These are phyloP conservation scores for Scenedesmus sp. DNA, from an alignment of 163 green algal genomes.

Conservation along the genomic window DNA sequence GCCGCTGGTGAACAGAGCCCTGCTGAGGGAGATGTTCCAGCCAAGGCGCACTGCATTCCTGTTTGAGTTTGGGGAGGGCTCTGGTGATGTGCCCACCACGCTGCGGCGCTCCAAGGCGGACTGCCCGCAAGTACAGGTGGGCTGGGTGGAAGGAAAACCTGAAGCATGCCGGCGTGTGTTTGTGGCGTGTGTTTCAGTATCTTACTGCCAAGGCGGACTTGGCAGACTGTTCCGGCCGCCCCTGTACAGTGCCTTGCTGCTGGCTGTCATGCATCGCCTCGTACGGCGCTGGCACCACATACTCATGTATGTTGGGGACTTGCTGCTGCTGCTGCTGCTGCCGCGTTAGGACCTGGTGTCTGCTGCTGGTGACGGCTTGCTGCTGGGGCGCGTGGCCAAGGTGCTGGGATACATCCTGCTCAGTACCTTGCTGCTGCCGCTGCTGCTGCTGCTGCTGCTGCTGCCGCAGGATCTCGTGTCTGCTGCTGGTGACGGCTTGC, in stretches of 20 bases:
- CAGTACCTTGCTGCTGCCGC: neutral
- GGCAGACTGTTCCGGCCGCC: no score
- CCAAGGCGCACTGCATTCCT: slow-evolving; percentile 89
- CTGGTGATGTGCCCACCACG: slow-evolving; percentile 87
- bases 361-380: slow-evolving; percentile 62
- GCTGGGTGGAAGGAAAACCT: neutral
- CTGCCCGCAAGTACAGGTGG: slow-evolving; percentile 77
- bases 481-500: slow-evolving; percentile 66
- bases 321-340: neutral
- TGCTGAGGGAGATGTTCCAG: slow-evolving; percentile 85
- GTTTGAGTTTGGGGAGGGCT: slow-evolving; percentile 80
- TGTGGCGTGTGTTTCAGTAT: neutral
- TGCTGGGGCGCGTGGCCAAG: slow-evolving; percentile 85
- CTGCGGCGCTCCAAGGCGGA: slow-evolving; percentile 89
- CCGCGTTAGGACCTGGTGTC: neutral
- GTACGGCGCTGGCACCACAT: neutral
- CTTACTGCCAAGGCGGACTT: neutral
- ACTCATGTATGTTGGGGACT: no score
- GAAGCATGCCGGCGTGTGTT: neutral
- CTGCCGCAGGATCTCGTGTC: slow-evolving; percentile 65
- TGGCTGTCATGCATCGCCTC: neutral
- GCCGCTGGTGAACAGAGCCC: slow-evolving; percentile 11
- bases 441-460: neutral
- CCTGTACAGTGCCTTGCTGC: neutral
- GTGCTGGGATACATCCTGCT: slow-evolving; percentile 88